phyloP scores from a whole-genome alignment of 2,329 filamentous ascomycete genomes.

The Calonectria pteridis region DNA sequence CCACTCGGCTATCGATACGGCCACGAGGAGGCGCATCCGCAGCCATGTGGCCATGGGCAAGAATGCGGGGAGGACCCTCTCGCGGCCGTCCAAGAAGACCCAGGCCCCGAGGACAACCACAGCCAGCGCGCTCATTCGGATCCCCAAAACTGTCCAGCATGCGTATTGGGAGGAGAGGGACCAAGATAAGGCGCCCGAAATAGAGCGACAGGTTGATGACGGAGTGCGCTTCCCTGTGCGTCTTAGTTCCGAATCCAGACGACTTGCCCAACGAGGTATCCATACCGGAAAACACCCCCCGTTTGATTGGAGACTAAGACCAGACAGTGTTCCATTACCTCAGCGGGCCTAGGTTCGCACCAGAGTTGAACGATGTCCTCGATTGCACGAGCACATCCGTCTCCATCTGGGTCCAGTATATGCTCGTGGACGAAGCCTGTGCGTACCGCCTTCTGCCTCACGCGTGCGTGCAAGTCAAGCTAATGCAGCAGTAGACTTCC shows the following conservation, averaged over 20 bases:
- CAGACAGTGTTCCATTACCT: constrained; percentile 20
- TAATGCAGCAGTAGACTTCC: constrained; percentile 16
- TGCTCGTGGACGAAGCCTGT: constrained; percentile 33
- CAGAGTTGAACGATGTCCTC: constrained; percentile 13
- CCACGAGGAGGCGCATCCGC: constrained; percentile 23
- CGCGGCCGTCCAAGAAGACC: constrained; percentile 15
- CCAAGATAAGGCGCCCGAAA: background rate
- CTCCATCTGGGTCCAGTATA: constrained; percentile 27
- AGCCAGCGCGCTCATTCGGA: background rate
- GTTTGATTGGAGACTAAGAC: background rate
- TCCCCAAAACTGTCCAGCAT: background rate
- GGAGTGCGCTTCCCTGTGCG: constrained; percentile 16
- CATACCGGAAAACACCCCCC: background rate
- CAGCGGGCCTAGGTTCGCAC: constrained; percentile 15
- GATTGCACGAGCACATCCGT: background rate
- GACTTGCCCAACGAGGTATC: constrained; percentile 22
- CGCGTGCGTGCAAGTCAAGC: background rate
- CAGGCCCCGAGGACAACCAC: background rate
- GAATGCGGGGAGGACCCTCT: constrained; percentile 24
- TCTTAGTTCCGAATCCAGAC: background rate
- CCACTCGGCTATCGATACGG: constrained; percentile 15
- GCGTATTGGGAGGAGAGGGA: background rate
- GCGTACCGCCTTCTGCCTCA: background rate
- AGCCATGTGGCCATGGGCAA: constrained; percentile 31
- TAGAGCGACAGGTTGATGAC: constrained; percentile 18